A percentile compares a stretch with the other conserved stretches of the same genome.
These are phyloP conservation scores for Xylaria arbuscula DNA, from an alignment of 2,329 filamentous ascomycete genomes.

Conservation along the genomic window DNA sequence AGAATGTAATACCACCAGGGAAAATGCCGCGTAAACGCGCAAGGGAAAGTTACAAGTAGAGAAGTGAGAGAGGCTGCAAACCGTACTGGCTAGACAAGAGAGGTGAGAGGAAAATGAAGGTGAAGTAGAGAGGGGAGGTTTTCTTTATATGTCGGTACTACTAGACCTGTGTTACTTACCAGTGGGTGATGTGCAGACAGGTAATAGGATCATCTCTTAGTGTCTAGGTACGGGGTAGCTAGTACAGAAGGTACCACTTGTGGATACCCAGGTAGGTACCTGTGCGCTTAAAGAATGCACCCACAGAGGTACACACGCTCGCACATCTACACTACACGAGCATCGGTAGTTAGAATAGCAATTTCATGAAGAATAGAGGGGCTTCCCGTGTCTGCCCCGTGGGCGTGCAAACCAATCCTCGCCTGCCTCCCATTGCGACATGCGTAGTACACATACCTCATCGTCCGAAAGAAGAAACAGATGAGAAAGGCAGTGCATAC, in stretches of 20 bases:
- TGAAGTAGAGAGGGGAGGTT: conserved; percentile 5
- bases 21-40: conserved; percentile 21
- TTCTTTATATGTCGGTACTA: conserved; percentile 16
- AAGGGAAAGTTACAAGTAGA: neutral
- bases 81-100: conserved; percentile 20
- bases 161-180: neutral
- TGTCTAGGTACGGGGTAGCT: neutral
- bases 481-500: neutral
- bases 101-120: conserved; percentile 23
- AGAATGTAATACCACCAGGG: conserved; percentile 27
- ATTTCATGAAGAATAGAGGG: neutral
- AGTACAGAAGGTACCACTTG: neutral
- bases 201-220: neutral
- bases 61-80: conserved; percentile 15
- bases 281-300: neutral
- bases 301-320: neutral
- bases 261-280: neutral
- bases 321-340: neutral
- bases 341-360: neutral
- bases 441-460: neutral
- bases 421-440: neutral
- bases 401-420: conserved; percentile 11
- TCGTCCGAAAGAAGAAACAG: conserved; percentile 8
- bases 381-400: no score
- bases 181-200: no score